A percentile compares a stretch with the other conserved stretches of the same genome.
Evolutionary conservation across 192 early-diverging fungal species (phyloP).

Genomic region (Linnemannia schmuckeri): DNA sequence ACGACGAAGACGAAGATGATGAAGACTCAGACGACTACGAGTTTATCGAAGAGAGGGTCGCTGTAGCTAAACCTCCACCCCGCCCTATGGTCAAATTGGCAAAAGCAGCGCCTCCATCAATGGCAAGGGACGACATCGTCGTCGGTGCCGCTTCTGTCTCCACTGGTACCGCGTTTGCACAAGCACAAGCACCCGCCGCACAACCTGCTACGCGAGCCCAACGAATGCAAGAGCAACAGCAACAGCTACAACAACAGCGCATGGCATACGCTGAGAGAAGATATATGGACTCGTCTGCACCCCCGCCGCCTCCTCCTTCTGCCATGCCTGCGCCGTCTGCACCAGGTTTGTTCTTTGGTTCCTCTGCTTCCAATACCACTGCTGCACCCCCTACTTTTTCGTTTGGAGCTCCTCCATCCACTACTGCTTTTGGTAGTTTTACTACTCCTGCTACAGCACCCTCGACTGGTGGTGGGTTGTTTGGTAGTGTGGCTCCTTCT

Average conservation of each 20-base stretch:
- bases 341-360: neutral
- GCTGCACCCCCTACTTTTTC: neutral
- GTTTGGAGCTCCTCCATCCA: neutral
- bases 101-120: no score
- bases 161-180: no score
- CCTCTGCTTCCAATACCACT: neutral
- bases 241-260: neutral
- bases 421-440: neutral
- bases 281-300: no score
- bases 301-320: no score
- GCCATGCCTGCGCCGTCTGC: neutral
- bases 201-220: no score
- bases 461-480: neutral
- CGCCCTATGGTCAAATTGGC: neutral
- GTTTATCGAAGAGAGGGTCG: neutral
- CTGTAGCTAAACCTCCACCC: neutral
- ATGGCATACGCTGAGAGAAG: no score
- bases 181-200: no score
- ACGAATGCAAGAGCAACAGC: no score
- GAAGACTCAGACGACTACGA: conserved; percentile 8
- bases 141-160: no score
- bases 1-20: conserved; percentile 1
- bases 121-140: no score
- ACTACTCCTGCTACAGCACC: neutral
- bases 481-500: neutral